Base-by-base conservation (phyloP, 2,329 filamentous ascomycete genomes). In the Aaosphaeria pasadenensis region DNA sequence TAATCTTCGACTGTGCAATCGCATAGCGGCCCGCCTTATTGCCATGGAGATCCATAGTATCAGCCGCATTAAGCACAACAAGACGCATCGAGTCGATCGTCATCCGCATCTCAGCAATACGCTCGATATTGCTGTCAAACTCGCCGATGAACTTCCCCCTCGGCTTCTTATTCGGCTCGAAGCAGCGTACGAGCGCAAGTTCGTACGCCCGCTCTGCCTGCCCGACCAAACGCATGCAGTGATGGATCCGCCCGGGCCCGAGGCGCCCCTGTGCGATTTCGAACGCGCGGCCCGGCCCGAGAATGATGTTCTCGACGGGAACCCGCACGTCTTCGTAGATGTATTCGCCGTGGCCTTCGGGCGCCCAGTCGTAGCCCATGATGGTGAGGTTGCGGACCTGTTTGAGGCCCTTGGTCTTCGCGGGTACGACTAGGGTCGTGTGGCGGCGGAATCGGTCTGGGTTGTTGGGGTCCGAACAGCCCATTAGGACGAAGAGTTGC, bases 1-100 rank as follows among this genome's bases (percentile, higher is more conserved):
- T 61, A 48, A 74, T 72, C 57, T 74, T 74, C 54, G 62, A 67
- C 54, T 74, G 69, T 7, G 71, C 71, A 52, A 74, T 74, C n/a
- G 67, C 69, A 39, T 71, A 69, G 40, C 58, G 54, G 0, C 70
- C 70, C 4, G 70, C 71, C 49, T 73, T 73, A 55, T 71, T 72
- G 4, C 71, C 69, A 17, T 66, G 59, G 1, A 68, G 53, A 53
- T 74, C 71, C 69, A 74, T 74, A 4, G 66, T 71, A 41, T 73
- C 70, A 1, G 71, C 71, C 1, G 71, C 71, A 40, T 73, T 74
- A 11, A 73, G 59, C 7, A 74, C 71, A 13, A 74, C 65, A 7
- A 71, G 62, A 2, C 71, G 62, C 56, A 70, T 71, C 4, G 60
- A 56, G 50, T 74, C 71, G 43, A 74, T 65, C 28, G 70, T 71